These are phyloP conservation scores for Fusarium illudens DNA, from an alignment of 2,329 filamentous ascomycete genomes.

Conservation along the genomic window DNA sequence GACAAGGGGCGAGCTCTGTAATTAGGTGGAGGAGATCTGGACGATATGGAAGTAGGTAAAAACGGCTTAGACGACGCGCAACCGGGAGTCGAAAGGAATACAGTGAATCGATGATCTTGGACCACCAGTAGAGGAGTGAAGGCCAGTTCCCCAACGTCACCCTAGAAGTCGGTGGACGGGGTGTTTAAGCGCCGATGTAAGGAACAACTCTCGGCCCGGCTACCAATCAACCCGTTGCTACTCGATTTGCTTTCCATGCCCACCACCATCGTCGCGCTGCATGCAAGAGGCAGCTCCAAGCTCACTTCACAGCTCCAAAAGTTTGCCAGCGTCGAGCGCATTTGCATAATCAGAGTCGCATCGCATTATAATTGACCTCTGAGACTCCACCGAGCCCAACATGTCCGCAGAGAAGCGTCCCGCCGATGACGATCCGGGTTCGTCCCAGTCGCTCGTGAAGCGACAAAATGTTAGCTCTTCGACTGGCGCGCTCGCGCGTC, in stretches of 20 bases:
- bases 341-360: constrained; percentile 17
- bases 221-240: constrained; percentile 41
- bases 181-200: constrained; percentile 33
- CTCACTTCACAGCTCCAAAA: constrained; percentile 14
- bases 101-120: constrained; percentile 8
- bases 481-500: constrained; percentile 58
- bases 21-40: neutral
- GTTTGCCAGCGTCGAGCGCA: constrained; percentile 5
- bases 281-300: constrained; percentile 26
- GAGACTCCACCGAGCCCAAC: constrained; percentile 16
- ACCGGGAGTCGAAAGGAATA: neutral
- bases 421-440: constrained; percentile 82
- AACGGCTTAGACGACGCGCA: neutral
- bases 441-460: constrained; percentile 86
- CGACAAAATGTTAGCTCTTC: constrained; percentile 74
- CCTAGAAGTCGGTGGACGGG: constrained; percentile 38
- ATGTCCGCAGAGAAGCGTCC: constrained; percentile 95
- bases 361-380: neutral
- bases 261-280: constrained; percentile 19
- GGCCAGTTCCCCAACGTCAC: constrained; percentile 31
- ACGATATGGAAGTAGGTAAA: neutral
- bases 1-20: neutral
- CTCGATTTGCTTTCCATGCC: constrained; percentile 29
- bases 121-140: constrained; percentile 23
- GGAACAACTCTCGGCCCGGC: constrained; percentile 50